Conservation (phyloP, 306 rosid species). For the Casuarina cunninghamiana region DNA sequence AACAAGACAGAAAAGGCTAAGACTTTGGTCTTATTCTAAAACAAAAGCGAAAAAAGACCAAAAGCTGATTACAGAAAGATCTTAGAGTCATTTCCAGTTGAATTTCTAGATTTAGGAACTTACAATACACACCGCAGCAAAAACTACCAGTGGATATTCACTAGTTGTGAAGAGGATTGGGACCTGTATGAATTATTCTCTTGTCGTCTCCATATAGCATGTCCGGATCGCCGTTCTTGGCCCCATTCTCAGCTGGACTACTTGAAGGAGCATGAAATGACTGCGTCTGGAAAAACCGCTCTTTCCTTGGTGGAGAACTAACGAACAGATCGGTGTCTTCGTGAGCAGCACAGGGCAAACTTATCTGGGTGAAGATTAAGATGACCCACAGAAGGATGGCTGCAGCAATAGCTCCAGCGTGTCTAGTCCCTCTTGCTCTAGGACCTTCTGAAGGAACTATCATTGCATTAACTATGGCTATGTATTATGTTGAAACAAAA, state of each 20-base stretch:
- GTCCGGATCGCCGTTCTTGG: constrained; percentile 23
- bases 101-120: background rate
- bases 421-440: constrained; percentile 34
- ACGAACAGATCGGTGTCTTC: constrained; percentile 15
- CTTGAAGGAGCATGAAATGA: constrained; percentile 49
- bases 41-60: constrained; percentile 21
- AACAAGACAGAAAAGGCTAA: constrained; percentile 59
- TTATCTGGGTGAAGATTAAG: constrained; percentile 47
- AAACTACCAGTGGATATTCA: constrained; percentile 28
- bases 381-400: constrained; percentile 59
- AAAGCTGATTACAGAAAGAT: constrained; percentile 12
- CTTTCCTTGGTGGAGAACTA: constrained; percentile 31
- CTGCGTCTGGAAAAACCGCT: constrained; percentile 27
- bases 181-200: constrained; percentile 82
- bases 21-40: constrained; percentile 65
- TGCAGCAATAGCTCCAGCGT: constrained; percentile 17
- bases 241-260: constrained; percentile 10
- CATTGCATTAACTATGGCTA: constrained; percentile 42
- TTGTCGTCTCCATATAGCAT: constrained; percentile 53
- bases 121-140: constrained; percentile 18
- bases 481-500: background rate
- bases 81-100: constrained; percentile 26
- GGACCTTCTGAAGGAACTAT: constrained; percentile 43
- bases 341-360: constrained; percentile 33
- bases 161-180: constrained; percentile 95